phyloP scores from a whole-genome alignment of 352 stramenopile genomes.

The Saprolegnia parasitica region DNA sequence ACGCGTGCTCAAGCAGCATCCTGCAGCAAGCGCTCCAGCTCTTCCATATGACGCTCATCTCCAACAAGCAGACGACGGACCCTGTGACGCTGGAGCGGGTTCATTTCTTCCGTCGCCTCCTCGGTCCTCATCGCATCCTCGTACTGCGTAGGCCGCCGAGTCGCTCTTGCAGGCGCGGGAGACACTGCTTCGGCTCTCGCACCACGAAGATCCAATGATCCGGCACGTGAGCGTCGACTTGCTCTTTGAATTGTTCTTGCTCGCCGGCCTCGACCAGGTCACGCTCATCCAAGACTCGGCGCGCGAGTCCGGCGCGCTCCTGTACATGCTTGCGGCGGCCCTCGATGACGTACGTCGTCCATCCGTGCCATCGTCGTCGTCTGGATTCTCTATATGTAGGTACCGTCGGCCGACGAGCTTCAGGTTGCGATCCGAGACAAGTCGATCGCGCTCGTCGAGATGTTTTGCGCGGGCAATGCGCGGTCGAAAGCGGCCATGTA shows the following conservation, averaged over 20 bases:
- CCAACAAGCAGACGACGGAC: constrained; percentile 48
- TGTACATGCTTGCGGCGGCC: constrained; percentile 58
- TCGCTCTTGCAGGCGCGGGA: constrained; percentile 66
- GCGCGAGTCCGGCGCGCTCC: constrained; percentile 63
- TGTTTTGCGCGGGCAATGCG: constrained; percentile 77
- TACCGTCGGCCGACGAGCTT: not conserved
- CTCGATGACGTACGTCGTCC: constrained; percentile 30
- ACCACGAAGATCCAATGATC: constrained; percentile 42
- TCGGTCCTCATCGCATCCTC: not conserved
- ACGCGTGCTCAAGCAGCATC: constrained; percentile 33
- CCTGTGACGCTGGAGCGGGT: constrained; percentile 48
- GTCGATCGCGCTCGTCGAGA: constrained; percentile 63
- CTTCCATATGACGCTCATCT: constrained; percentile 61
- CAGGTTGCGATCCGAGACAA: constrained; percentile 36
- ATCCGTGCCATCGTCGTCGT: not conserved
- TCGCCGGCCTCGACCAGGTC: constrained; percentile 67
- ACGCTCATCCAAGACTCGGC: constrained; percentile 75
- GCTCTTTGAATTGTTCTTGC: constrained; percentile 69
- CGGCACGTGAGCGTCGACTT: constrained; percentile 57
- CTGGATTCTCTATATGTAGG: not conserved
- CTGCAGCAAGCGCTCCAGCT: constrained; percentile 50
- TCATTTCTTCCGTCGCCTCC: too few relatives aligned
- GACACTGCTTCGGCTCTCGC: constrained; percentile 60
- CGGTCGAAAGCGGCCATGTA: constrained; percentile 73
- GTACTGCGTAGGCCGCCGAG: constrained; percentile 37